Percentiles rank a stretch among this genome's conserved stretches.
phyloP scores from a whole-genome alignment of 2,329 filamentous ascomycete species.

The Penicillium sp. region DNA sequence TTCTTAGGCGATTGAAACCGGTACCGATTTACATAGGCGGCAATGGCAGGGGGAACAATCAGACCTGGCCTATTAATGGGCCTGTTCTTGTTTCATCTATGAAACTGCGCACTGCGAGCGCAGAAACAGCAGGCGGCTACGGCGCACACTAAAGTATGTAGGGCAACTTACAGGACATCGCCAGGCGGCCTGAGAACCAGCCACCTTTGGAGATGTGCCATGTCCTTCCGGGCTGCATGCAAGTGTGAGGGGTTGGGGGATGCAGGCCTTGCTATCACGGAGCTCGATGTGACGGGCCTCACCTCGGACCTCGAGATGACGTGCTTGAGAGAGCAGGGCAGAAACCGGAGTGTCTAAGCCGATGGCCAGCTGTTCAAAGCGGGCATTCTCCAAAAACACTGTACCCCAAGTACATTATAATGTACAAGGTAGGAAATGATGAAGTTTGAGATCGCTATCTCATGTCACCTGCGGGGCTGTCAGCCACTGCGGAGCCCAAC shows the following conservation, averaged over 20 bases:
- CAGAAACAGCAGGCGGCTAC: conserved; percentile 21
- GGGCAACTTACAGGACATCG: conserved; percentile 9
- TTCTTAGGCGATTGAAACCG: conserved; percentile 3
- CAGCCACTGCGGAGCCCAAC: conserved; percentile 12
- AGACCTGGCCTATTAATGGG: background rate
- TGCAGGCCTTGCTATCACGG: conserved; percentile 13
- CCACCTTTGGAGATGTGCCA: background rate
- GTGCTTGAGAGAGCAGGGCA: conserved; percentile 16
- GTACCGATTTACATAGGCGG: background rate
- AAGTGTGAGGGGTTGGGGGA: background rate
- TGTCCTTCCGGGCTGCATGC: conserved; percentile 7
- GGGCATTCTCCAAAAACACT: background rate
- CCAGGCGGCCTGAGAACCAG: conserved; percentile 1
- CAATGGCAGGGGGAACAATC: background rate
- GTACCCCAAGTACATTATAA: background rate
- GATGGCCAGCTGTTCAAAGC: background rate
- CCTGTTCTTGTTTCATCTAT: background rate
- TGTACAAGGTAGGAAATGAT: background rate
- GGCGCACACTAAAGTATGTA: conserved; percentile 26
- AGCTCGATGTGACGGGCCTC: background rate
- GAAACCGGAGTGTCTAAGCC: background rate
- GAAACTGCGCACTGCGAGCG: background rate
- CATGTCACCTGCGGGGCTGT: conserved; percentile 8
- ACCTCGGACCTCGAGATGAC: conserved; percentile 9
- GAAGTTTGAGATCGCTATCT: conserved; percentile 2